Percentiles rank a stretch among this genome's conserved stretches.
Conservation (phyloP, 2,329 filamentous ascomycete species). For the Furcasterigmium furcatum region DNA sequence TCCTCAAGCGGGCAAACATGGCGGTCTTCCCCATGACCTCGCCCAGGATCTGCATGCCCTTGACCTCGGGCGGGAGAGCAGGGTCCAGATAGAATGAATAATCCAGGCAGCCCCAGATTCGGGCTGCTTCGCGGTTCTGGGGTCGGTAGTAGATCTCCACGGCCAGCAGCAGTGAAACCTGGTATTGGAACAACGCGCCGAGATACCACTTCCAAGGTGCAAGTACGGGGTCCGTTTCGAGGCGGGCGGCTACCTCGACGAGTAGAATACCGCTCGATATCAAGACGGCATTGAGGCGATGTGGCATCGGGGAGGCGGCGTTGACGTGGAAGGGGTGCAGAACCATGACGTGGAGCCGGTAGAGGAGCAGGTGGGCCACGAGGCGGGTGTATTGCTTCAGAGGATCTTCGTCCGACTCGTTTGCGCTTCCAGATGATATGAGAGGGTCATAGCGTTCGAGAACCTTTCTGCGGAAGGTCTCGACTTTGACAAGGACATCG, state of each 20-base stretch:
- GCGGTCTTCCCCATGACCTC: constrained; percentile 61
- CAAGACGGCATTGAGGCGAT: constrained; percentile 60
- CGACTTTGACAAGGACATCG: constrained; percentile 63
- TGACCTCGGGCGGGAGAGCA: constrained; percentile 47
- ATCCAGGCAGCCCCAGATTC: constrained; percentile 70
- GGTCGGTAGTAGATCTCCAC: constrained; percentile 63
- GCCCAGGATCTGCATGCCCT: constrained; percentile 56
- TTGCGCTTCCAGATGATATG: constrained; percentile 27
- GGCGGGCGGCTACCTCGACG: constrained; percentile 42
- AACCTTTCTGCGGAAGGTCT: constrained; percentile 64
- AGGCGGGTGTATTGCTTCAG: constrained; percentile 61
- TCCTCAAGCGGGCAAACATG: constrained; percentile 56
- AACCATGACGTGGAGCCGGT: constrained; percentile 46
- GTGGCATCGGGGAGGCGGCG: constrained; percentile 39
- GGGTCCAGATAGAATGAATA: constrained; percentile 65
- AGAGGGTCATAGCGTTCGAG: constrained; percentile 63
- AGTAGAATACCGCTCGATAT: constrained; percentile 57
- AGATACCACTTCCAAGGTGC: constrained; percentile 66
- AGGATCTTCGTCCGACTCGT: constrained; percentile 51
- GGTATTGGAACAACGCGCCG: constrained; percentile 71
- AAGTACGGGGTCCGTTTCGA: constrained; percentile 43
- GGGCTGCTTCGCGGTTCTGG: constrained; percentile 52
- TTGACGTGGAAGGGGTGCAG: neutral
- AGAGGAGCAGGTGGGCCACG: constrained; percentile 62
- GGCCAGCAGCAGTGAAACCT: constrained; percentile 65